These are phyloP conservation scores for Alliaria petiolata DNA, from an alignment of 345 rosid species.

Conservation along the genomic window DNA sequence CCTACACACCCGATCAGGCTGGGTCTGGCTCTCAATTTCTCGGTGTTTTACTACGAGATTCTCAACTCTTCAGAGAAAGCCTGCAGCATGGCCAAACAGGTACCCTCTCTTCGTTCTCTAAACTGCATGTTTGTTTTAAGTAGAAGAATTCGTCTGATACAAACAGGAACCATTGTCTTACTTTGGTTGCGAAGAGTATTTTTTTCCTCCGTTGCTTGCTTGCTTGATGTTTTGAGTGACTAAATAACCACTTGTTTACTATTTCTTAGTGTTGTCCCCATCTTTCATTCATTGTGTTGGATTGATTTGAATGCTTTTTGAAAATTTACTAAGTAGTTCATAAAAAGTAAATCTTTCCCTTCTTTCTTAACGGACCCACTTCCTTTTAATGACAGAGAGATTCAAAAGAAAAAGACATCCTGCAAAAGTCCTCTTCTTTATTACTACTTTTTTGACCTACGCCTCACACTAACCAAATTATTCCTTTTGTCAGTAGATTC, in stretches of 20 bases:
- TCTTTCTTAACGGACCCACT: conserved; percentile 24
- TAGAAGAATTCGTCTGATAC: neutral
- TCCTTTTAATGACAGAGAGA: conserved; percentile 15
- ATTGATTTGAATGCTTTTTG: neutral
- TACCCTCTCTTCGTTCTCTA: neutral
- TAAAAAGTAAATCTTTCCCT: conserved; percentile 1
- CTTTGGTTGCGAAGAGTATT: no score
- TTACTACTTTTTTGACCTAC: conserved; percentile 4
- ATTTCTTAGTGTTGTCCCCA: neutral
- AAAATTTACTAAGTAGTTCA: neutral
- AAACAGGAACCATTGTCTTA: neutral
- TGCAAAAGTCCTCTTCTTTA: conserved; percentile 20
- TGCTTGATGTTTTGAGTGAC: conserved; percentile 1
- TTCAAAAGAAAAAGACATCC: conserved; percentile 13
- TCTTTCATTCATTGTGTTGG: conserved; percentile 19
- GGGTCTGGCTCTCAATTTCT: conserved; percentile 67
- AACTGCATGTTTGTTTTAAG: neutral
- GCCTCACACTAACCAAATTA: conserved; percentile 10
- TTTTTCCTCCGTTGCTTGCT: neutral
- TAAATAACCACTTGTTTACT: neutral
- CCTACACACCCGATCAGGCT: conserved; percentile 74
- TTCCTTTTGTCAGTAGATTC: conserved; percentile 26
- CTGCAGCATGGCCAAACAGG: conserved; percentile 77
- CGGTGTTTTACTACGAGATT: conserved; percentile 70
- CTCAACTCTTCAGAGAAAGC: conserved; percentile 68